Evolutionary conservation across 495 filamentous ascomycete genomes (phyloP).

Genomic region (Xylaria scruposa): DNA sequence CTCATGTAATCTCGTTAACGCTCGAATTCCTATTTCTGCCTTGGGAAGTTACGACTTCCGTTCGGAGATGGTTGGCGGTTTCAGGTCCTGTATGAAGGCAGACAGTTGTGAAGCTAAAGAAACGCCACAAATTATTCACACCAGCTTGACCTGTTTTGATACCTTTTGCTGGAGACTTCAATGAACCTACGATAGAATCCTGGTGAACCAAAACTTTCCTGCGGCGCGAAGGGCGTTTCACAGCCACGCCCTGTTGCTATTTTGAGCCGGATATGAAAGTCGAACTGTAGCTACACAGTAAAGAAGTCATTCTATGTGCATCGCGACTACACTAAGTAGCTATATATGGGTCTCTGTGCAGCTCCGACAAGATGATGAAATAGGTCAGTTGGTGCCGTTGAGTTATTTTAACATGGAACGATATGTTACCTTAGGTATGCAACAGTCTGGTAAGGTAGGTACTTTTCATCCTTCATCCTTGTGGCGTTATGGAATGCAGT

Average conservation of each 20-base stretch:
- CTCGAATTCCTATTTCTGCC: too few relatives aligned
- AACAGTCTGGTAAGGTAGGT: background rate
- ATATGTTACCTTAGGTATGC: background rate
- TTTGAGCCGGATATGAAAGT: conserved; percentile 18
- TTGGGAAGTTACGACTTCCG: too few relatives aligned
- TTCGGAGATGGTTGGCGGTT: too few relatives aligned
- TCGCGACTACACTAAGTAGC: background rate
- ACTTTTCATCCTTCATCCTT: background rate
- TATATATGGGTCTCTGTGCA: background rate
- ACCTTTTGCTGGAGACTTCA: background rate
- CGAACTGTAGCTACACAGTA: background rate
- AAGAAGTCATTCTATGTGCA: background rate
- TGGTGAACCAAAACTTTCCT: background rate
- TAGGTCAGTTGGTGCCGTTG: background rate
- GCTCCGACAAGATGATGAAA: background rate
- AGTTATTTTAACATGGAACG: background rate
- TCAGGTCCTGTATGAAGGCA: too few relatives aligned
- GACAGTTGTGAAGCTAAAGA: too few relatives aligned
- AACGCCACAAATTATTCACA: too few relatives aligned
- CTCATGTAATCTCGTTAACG: too few relatives aligned
- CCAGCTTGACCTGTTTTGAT: background rate
- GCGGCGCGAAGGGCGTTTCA: conserved; percentile 16
- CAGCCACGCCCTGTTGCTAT: conserved; percentile 42
- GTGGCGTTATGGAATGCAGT: background rate
- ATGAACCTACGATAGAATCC: background rate